Conservation (phyloP, 768 basidiomycete genomes). For the Pisolithus tinctorius region DNA sequence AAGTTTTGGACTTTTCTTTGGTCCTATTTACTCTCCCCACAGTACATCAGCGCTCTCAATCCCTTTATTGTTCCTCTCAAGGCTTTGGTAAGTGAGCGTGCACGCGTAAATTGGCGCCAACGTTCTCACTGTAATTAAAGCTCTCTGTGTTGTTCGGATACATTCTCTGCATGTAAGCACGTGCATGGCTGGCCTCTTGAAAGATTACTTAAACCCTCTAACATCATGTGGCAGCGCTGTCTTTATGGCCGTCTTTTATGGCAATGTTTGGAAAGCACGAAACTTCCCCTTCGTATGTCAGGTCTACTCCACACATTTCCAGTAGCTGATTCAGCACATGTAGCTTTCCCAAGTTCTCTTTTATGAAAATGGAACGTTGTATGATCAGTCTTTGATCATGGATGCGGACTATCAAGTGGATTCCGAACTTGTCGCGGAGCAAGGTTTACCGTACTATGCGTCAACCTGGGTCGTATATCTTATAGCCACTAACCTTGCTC, state of each 20-base stretch:
- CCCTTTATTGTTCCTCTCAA: constrained; percentile 50
- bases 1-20: constrained; percentile 40
- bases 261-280: constrained; percentile 51
- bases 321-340: background rate
- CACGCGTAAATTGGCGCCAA: background rate
- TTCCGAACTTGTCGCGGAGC: constrained; percentile 37
- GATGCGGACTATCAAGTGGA: constrained; percentile 48
- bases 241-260: constrained; percentile 33
- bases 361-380: constrained; percentile 45
- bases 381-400: constrained; percentile 48
- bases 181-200: background rate
- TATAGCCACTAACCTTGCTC: constrained; percentile 17
- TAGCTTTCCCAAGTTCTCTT: constrained; percentile 44
- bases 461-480: constrained; percentile 18
- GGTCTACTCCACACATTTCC: background rate
- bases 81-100: constrained; percentile 21
- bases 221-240: constrained; percentile 18
- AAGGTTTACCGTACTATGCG: constrained; percentile 30
- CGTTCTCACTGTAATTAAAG: constrained; percentile 3
- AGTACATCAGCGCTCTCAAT: constrained; percentile 29
- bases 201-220: background rate
- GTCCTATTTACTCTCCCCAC: constrained; percentile 10
- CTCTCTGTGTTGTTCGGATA: constrained; percentile 44
- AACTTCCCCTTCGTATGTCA: constrained; percentile 47
- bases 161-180: constrained; percentile 42